Evolutionary conservation across 208 protist genomes (phyloP).

Genomic region (Leishmania arabica): DNA sequence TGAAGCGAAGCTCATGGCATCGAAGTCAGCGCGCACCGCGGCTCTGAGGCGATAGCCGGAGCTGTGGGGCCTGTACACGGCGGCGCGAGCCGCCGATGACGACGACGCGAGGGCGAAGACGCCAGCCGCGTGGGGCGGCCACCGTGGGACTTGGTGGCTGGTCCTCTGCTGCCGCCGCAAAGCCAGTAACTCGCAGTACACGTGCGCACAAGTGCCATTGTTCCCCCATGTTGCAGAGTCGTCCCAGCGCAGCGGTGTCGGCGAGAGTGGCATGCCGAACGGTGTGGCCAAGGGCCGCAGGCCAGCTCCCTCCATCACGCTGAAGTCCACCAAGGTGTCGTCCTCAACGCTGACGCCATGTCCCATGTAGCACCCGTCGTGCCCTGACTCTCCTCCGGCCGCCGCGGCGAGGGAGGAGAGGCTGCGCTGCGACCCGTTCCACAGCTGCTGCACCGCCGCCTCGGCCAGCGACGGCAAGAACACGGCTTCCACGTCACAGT

Average conservation of each 20-base stretch:
- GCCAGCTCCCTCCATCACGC: constrained; percentile 25
- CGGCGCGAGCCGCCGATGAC: neutral
- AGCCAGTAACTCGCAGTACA: constrained; percentile 30
- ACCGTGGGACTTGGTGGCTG: too few relatives aligned
- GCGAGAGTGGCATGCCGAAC: constrained; percentile 9
- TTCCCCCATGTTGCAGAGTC: neutral
- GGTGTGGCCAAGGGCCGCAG: constrained; percentile 19
- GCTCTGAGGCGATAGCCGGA: neutral
- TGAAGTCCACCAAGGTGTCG: constrained; percentile 31
- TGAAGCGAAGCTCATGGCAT: neutral
- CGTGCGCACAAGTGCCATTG: neutral
- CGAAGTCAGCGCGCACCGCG: neutral
- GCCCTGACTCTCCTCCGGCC: neutral
- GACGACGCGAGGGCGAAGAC: neutral
- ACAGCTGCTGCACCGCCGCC: constrained; percentile 28
- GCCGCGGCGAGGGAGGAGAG: constrained; percentile 15
- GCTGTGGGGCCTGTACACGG: neutral
- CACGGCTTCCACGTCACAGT: constrained; percentile 44
- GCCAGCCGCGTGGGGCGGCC: neutral
- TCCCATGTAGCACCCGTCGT: neutral
- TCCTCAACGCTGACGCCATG: neutral
- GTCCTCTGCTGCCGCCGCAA: constrained; percentile 3
- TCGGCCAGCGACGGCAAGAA: constrained; percentile 19
- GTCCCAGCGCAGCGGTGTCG: constrained; percentile 14
- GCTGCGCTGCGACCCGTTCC: constrained; percentile 23